Evolutionary conservation across 2,329 filamentous ascomycete genomes (phyloP), one percentile per base, ranked within the genome.

Genomic region (Botrytis galanthina): DNA sequence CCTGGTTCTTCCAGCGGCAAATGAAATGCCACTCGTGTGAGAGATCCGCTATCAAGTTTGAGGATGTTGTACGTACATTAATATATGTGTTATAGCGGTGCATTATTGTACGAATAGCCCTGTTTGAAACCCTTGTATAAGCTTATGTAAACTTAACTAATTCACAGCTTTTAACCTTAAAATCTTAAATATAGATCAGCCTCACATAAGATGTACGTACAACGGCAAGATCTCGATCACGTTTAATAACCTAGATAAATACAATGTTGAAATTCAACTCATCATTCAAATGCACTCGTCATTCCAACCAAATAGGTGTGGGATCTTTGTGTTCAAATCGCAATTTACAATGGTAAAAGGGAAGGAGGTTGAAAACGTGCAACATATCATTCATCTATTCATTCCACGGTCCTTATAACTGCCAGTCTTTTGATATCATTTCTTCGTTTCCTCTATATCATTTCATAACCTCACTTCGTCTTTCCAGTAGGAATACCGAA

Each of bases 401-500:
- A 32, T 68, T 42, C 37, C 22, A 32, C 29, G 54, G 10, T 16
- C 29, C 35, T 68, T 32, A 9, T 32, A 54, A 42, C 35, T 42
- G 37, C n/a, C n/a, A 29, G 26, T 57, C 66, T 57, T 57, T 57
- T 68, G 37, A 57, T 57, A 68, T 68, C 35, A 57, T 68, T 42
- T 68, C 48, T 29, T 68, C 37, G 42, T 57, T 57, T 26, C 66
- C 10, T n/a, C 39, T 54, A 46, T 61, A n/a, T 42, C 32, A n/a
- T 51, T 51, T 12, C 64, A 68, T 8, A 29, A 14, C 51, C 26
- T 72, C 39, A 72, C 73, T 80, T 81, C n/a, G 79, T 80, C 83
- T 89, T 91, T 42, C 90, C 90, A 14, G 90, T 92, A 6, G 91
- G 91, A 78, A 93, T 92, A 81, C 89, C 88, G 84, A 92, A 92